A percentile compares a stretch with the other conserved stretches of the same genome.
These are phyloP conservation scores for Amoeboradix gromovi DNA, from an alignment of 371 early-diverging fungal species.

Conservation along the genomic window DNA sequence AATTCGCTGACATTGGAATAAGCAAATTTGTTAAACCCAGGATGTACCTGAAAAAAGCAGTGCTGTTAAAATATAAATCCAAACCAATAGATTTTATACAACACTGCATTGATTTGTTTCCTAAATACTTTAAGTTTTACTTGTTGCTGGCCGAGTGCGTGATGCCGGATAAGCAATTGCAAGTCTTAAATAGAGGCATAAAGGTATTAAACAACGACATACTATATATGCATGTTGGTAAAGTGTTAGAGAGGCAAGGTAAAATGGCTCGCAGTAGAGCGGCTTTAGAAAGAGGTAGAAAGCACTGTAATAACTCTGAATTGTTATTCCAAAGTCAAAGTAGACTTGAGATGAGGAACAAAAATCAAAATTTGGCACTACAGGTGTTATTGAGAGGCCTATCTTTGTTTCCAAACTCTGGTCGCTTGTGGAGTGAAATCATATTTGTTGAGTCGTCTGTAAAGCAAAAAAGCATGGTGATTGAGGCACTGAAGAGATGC, in stretches of 20 bases:
- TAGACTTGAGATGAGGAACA: slow-evolving; percentile 39
- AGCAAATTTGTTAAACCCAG: slow-evolving; percentile 46
- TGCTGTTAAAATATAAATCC: slow-evolving; percentile 32
- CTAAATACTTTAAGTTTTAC: slow-evolving; percentile 60
- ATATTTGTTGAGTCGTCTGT: neutral
- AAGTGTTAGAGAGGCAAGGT: slow-evolving; percentile 41
- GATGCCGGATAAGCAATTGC: slow-evolving; percentile 54
- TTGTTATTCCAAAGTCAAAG: slow-evolving; percentile 68
- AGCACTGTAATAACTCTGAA: slow-evolving; percentile 43
- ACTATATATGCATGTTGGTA: slow-evolving; percentile 38
- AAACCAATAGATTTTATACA: slow-evolving; percentile 65
- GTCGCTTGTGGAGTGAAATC: neutral
- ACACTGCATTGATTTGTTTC: slow-evolving; percentile 39
- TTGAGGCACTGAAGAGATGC: neutral
- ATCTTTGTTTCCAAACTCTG: neutral
- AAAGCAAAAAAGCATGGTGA: neutral
- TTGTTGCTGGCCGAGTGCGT: slow-evolving; percentile 82
- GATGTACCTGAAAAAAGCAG: slow-evolving; percentile 72
- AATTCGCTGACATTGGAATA: slow-evolving; percentile 38
- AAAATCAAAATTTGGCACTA: slow-evolving; percentile 37
- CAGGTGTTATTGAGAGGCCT: slow-evolving; percentile 34
- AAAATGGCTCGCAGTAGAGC: slow-evolving; percentile 49
- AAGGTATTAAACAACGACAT: slow-evolving; percentile 38
- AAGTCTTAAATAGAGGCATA: slow-evolving; percentile 53
- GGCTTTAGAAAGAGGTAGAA: slow-evolving; percentile 51